These are phyloP conservation scores for Silene noctiflora DNA, from an alignment of 179 eudicot species.

Conservation along the genomic window DNA sequence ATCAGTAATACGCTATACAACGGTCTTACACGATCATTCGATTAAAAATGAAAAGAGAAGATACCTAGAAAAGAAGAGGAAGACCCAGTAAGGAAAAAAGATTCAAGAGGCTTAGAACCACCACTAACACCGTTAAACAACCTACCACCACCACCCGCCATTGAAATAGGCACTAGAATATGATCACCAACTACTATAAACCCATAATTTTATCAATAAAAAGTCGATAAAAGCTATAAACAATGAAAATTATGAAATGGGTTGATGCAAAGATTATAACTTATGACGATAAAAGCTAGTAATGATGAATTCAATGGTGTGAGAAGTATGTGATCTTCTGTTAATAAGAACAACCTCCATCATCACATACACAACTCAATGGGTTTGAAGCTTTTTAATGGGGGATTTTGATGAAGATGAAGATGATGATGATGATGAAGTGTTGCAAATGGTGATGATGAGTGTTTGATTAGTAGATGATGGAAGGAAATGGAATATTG, in stretches of 20 bases:
- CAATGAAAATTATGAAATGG: neutral
- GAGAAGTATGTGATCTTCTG: conserved; percentile 67
- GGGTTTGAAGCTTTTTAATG: neutral
- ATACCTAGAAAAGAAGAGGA: conserved; percentile 58
- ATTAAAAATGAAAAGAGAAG: neutral
- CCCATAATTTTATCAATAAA: conserved; percentile 13
- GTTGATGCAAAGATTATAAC: conserved; percentile 20
- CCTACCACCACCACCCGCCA: conserved; percentile 25
- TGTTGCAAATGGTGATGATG: neutral
- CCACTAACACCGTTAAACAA: conserved; percentile 18
- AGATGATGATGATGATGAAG: neutral
- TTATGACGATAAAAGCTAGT: conserved; percentile 87
- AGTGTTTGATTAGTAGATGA: neutral
- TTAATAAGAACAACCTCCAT: conserved; percentile 43
- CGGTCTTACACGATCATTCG: no score
- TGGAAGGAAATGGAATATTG: neutral
- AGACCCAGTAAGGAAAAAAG: conserved; percentile 53
- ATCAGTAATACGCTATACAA: no score
- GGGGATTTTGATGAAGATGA: neutral
- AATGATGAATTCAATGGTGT: conserved; percentile 69
- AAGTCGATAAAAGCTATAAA: neutral
- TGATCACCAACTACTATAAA: neutral
- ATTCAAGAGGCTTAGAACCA: conserved; percentile 43
- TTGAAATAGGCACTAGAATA: neutral
- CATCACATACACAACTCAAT: conserved; percentile 12